phyloP scores from a whole-genome alignment of 2,329 filamentous ascomycete genomes.

The Colletotrichum acutatum region DNA sequence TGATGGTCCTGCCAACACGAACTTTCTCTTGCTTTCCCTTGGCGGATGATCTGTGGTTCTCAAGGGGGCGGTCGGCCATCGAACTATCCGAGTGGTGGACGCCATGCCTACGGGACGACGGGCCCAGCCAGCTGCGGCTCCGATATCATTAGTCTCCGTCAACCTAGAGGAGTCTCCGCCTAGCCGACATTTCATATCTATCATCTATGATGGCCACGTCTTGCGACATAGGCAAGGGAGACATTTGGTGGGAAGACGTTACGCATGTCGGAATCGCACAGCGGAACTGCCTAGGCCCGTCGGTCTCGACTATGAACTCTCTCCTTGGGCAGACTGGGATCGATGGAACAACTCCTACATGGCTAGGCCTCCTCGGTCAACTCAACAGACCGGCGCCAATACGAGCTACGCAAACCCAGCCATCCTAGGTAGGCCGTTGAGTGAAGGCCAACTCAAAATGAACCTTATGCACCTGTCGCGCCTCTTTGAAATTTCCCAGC shows the following conservation, averaged over 20 bases:
- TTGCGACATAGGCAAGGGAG: neutral
- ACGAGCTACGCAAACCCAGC: neutral
- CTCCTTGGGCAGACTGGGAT: neutral
- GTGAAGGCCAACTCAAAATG: neutral
- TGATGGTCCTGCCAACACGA: conserved; percentile 28
- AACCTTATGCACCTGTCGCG: conserved; percentile 11
- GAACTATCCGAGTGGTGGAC: conserved; percentile 9
- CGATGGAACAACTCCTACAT: neutral
- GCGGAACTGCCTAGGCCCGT: neutral
- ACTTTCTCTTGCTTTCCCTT: neutral
- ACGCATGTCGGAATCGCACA: neutral
- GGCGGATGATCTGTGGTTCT: neutral
- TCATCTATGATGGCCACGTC: neutral
- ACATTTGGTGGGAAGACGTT: neutral
- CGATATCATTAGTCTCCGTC: neutral
- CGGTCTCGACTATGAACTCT: neutral
- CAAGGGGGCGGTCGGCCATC: conserved; percentile 18
- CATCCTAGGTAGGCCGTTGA: neutral
- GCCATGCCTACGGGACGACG: conserved; percentile 1
- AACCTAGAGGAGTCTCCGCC: neutral
- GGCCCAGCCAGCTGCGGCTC: neutral
- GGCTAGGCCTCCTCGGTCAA: neutral
- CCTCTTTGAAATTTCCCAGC: conserved; percentile 14
- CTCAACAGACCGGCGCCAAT: neutral
- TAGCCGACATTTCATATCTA: neutral